phyloP scores from a whole-genome alignment of 768 basidiomycete genomes.

The Suillus lakei region DNA sequence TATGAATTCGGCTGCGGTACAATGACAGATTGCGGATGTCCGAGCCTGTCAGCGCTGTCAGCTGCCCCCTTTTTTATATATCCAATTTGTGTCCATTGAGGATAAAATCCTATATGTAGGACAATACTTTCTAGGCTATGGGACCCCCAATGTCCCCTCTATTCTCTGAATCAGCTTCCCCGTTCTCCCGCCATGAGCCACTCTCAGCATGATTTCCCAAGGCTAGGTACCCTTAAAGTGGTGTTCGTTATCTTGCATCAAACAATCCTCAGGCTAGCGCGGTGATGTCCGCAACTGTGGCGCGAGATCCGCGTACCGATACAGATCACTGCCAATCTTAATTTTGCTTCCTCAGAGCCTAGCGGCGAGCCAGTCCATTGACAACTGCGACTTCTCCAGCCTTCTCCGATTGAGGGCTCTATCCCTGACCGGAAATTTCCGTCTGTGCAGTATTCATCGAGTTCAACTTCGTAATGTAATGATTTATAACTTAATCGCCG shows the following conservation, averaged over 20 bases:
- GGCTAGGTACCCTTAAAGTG: constrained; percentile 54
- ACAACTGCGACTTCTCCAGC: constrained; percentile 33
- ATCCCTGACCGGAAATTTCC: constrained; percentile 40
- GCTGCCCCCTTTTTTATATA: too few species aligned
- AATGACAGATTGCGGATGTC: constrained; percentile 64
- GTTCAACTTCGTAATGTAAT: constrained; percentile 46
- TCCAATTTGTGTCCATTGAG: too few species aligned
- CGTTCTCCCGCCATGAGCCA: not conserved
- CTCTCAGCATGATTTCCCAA: constrained; percentile 25
- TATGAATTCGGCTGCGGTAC: constrained; percentile 60
- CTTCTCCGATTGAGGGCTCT: constrained; percentile 37
- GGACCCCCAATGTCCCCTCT: too few species aligned
- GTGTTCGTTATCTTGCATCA: constrained; percentile 51
- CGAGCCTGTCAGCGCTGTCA: too few species aligned
- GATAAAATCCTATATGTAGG: too few species aligned
- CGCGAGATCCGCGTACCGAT: constrained; percentile 43
- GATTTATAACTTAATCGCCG: constrained; percentile 50
- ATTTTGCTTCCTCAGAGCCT: constrained; percentile 34
- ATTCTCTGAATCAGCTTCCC: constrained; percentile 35
- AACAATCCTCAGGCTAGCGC: constrained; percentile 46
- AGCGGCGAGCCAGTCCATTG: constrained; percentile 36
- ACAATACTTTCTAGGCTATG: too few species aligned
- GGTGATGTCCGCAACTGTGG: constrained; percentile 42
- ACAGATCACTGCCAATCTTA: constrained; percentile 45
- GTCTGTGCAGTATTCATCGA: constrained; percentile 43